phyloP scores from a whole-genome alignment of 2,329 filamentous ascomycete species.

The Pyrenophora seminiperda region DNA sequence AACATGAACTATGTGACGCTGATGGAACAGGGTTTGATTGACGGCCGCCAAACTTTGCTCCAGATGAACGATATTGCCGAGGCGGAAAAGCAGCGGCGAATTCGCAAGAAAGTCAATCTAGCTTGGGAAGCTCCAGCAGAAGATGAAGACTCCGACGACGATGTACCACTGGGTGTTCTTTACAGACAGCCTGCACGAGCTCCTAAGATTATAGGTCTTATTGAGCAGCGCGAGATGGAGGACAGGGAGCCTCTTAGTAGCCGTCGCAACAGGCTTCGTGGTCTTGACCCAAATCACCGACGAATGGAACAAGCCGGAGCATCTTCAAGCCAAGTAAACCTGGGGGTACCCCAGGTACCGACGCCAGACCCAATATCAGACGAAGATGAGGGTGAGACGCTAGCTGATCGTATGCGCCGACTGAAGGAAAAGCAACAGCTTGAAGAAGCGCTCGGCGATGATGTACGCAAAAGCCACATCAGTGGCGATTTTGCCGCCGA shows the following conservation, averaged over 20 bases:
- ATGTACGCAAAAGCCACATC: constrained; percentile 57
- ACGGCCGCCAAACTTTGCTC: constrained; percentile 76
- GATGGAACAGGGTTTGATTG: constrained; percentile 72
- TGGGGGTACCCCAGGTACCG: constrained; percentile 34
- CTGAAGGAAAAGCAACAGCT: constrained; percentile 65
- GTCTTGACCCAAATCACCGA: constrained; percentile 51
- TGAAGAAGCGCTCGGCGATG: constrained; percentile 48
- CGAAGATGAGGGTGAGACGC: constrained; percentile 63
- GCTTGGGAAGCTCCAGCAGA: constrained; percentile 79
- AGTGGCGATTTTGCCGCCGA: constrained; percentile 71
- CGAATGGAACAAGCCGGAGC: constrained; percentile 21
- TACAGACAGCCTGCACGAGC: constrained; percentile 60
- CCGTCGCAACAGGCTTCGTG: constrained; percentile 75
- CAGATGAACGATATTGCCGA: constrained; percentile 91
- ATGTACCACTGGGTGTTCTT: constrained; percentile 85
- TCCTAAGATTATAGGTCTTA: constrained; percentile 72
- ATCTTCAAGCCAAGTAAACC: constrained; percentile 32
- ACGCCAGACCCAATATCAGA: constrained; percentile 39
- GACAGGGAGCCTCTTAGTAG: constrained; percentile 88
- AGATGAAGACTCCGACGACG: constrained; percentile 65
- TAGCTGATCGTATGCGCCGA: constrained; percentile 68
- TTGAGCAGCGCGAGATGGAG: constrained; percentile 83
- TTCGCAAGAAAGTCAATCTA: constrained; percentile 77
- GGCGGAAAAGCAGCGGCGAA: constrained; percentile 75
- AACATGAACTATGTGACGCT: constrained; percentile 69